phyloP scores from a whole-genome alignment of 2,329 filamentous ascomycete species.

The Beauveria sp. region DNA sequence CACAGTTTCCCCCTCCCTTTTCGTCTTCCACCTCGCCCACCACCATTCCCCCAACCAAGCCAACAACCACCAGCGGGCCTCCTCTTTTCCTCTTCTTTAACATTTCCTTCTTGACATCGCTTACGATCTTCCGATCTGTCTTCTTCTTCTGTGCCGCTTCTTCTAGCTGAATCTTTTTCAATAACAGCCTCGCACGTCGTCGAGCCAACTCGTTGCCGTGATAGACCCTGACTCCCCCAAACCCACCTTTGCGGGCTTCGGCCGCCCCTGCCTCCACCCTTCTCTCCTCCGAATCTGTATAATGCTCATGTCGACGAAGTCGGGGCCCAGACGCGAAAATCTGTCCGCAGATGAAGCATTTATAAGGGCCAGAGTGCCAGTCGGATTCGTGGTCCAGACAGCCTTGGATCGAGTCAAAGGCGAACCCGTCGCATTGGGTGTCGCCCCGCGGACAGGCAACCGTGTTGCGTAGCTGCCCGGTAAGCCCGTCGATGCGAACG shows the following conservation, averaged over 20 bases:
- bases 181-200: neutral
- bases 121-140: neutral
- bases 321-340: neutral
- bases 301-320: neutral
- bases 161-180: neutral
- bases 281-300: neutral
- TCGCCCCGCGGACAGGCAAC: neutral
- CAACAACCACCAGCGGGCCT: too few species aligned
- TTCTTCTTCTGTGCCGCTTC: neutral
- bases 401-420: neutral
- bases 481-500: neutral
- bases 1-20: neutral
- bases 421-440: constrained; percentile 1
- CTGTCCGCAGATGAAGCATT: neutral
- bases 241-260: neutral
- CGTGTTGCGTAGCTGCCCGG: neutral
- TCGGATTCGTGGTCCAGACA: constrained; percentile 1
- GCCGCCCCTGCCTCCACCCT: rapidly evolving
- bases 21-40: neutral
- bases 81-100: too few species aligned
- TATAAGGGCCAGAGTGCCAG: constrained; percentile 8
- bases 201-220: neutral
- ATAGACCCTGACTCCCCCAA: neutral
- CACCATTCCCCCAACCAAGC: neutral
- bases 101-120: neutral